Conservation (phyloP, 805 yeast genomes). For the Saturnispora quitensis region DNA sequence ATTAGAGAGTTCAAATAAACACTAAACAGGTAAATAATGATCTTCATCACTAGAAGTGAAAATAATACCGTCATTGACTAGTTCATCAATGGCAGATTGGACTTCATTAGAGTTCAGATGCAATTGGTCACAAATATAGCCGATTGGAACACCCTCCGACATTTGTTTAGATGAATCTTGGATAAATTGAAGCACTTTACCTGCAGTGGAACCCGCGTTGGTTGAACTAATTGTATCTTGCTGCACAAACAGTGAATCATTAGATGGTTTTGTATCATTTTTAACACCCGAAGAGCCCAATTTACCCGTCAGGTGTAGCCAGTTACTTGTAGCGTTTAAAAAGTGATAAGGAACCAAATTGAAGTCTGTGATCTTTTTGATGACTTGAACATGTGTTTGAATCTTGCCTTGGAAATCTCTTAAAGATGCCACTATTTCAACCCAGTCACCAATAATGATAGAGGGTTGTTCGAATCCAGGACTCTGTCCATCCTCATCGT, state of each 20-base stretch:
- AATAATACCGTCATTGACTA: constrained; percentile 60
- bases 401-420: constrained; percentile 56
- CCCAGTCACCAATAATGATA: constrained; percentile 45
- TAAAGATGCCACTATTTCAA: constrained; percentile 47
- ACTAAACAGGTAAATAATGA: constrained; percentile 44
- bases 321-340: constrained; percentile 51
- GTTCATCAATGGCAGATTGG: constrained; percentile 38
- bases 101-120: constrained; percentile 42
- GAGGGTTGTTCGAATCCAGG: constrained; percentile 18
- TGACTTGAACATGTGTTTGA: constrained; percentile 53
- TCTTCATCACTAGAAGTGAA: constrained; percentile 65
- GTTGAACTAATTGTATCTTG: constrained; percentile 22
- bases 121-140: constrained; percentile 49
- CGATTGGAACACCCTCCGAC: constrained; percentile 72
- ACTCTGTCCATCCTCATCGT: constrained; percentile 47
- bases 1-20: not conserved
- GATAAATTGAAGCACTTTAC: constrained; percentile 38
- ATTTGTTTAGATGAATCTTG: constrained; percentile 43
- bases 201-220: constrained; percentile 11
- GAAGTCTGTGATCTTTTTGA: constrained; percentile 49
- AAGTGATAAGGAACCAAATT: constrained; percentile 64
- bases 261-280: constrained; percentile 14
- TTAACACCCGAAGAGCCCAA: constrained; percentile 17
- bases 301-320: constrained; percentile 38
- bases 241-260: constrained; percentile 35